Evolutionary conservation across 768 basidiomycete genomes (phyloP), one percentile per base, ranked within the genome.

Genomic region (Macrolepiota albuminosa): DNA sequence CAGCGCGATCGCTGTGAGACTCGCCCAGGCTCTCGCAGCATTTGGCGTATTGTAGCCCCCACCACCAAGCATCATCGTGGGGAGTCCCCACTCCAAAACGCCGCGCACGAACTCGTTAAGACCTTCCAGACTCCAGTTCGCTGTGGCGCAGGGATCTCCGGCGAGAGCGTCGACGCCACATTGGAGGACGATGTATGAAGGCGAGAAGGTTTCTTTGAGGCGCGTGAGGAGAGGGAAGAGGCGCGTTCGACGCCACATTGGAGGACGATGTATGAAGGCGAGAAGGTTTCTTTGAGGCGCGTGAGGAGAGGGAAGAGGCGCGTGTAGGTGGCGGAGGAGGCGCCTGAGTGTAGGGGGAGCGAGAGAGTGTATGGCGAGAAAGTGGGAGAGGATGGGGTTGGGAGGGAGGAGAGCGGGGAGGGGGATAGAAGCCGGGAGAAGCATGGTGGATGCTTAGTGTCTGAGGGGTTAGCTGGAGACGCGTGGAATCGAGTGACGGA

Each of bases 111-210:
- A 87, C 84, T 92, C 88, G 45, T 79, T 77, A 0, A 74, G 68
- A 2, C 72, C 72, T 9, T 77, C 82, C 31, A 93, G 71, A 6
- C 81, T 77, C 86, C 87, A 87, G 69, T 93, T 87, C 78, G 89
- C 87, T 3, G 82, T 80, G 4, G 81, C 80, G 72, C 87, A 86
- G 1, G 89, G 88, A 70, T 97, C 95, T 0, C 89, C 92, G 0
- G 92, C 86, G 3, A 98, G 80, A 0, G 86, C 92, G 64, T 98
- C 95, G 1, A 85, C 84, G 2, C 95, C 95, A 58, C 93, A 93
- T 67, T 97, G 94, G 0, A 97, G 67, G 0, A 96, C 81, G 14
- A 93, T 70, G 65, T 83, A 91, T 64, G 95, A 89, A 0, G 95
- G 95, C 4, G 74, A 67, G 69, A 89, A 95, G 0, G 80, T 77